Percentiles rank a stretch among this genome's conserved stretches.
Evolutionary conservation across 345 rosid species (phyloP).

Genomic region (Eutrema heterophyllum): DNA sequence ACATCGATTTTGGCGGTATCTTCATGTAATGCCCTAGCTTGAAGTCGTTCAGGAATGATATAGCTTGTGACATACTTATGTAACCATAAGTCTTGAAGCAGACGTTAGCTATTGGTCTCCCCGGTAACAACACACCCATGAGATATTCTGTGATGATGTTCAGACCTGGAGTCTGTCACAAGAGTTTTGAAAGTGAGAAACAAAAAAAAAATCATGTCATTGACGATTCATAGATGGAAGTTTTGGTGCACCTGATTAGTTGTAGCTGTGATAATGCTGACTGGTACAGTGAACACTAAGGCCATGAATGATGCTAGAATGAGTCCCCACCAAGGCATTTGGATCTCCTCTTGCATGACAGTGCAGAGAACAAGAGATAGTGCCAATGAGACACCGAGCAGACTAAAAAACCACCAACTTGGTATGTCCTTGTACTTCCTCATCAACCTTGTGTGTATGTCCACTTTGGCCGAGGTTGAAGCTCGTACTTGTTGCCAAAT

Average conservation of each 20-base stretch:
- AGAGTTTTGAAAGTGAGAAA: not conserved
- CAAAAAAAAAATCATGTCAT: not conserved
- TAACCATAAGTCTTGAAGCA: slow-evolving; percentile 52
- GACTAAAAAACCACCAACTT: slow-evolving; percentile 50
- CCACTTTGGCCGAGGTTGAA: slow-evolving; percentile 40
- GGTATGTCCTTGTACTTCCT: slow-evolving; percentile 53
- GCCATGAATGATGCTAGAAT: slow-evolving; percentile 51
- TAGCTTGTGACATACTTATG: slow-evolving; percentile 56
- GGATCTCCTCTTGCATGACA: slow-evolving; percentile 47
- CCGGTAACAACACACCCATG: slow-evolving; percentile 53
- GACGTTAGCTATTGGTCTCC: slow-evolving; percentile 60
- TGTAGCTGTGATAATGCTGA: slow-evolving; percentile 57
- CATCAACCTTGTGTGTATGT: slow-evolving; percentile 63
- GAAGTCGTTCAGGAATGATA: slow-evolving; percentile 53
- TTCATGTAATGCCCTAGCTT: slow-evolving; percentile 64
- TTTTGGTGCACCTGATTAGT: slow-evolving; percentile 40
- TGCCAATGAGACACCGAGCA: slow-evolving; percentile 32
- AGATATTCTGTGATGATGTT: slow-evolving; percentile 58
- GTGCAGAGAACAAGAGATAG: slow-evolving; percentile 47
- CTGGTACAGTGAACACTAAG: slow-evolving; percentile 44
- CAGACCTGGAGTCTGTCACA: slow-evolving; percentile 44
- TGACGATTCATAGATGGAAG: not conserved
- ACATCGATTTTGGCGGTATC: slow-evolving; percentile 55
- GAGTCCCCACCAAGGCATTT: slow-evolving; percentile 76
- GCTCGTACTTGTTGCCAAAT: slow-evolving; percentile 46